phyloP scores from a whole-genome alignment of 441 rosid genomes.

The Pelargonium cotyledonis region DNA sequence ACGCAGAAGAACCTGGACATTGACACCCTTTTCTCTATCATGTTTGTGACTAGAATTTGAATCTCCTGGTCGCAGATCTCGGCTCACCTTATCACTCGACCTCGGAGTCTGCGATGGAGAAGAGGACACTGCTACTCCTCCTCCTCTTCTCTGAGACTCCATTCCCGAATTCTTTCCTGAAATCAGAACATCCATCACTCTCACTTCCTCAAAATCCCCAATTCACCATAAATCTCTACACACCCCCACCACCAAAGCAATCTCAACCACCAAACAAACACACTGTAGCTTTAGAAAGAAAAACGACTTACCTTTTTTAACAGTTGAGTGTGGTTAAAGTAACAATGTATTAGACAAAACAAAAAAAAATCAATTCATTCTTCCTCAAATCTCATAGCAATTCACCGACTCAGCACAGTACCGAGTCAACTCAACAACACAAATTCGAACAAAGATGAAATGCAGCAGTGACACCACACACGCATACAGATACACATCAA shows the following conservation, averaged over 20 bases:
- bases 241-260: not conserved
- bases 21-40: slow-evolving; percentile 59
- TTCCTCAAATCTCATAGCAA: not conserved
- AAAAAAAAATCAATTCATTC: not conserved
- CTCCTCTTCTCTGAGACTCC: not conserved
- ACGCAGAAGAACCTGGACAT: slow-evolving; percentile 90
- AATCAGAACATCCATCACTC: too few relatives aligned
- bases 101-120: not conserved
- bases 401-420: not conserved
- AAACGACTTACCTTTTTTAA: not conserved
- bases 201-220: not conserved
- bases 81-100: not conserved
- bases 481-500: not conserved
- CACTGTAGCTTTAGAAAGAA: not conserved
- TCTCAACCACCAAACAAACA: not conserved
- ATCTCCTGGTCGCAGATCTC: not conserved
- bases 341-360: not conserved
- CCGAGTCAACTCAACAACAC: not conserved
- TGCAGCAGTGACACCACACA: not conserved
- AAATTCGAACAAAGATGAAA: not conserved
- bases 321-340: not conserved
- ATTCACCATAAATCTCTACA: not conserved
- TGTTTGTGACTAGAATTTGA: not conserved
- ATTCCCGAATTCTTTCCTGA: not conserved
- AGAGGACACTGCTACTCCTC: not conserved